Percentiles rank a stretch among this genome's conserved stretches.
These are phyloP conservation scores for Lipomyces sp. DNA, from an alignment of 805 yeast species.

Conservation along the genomic window DNA sequence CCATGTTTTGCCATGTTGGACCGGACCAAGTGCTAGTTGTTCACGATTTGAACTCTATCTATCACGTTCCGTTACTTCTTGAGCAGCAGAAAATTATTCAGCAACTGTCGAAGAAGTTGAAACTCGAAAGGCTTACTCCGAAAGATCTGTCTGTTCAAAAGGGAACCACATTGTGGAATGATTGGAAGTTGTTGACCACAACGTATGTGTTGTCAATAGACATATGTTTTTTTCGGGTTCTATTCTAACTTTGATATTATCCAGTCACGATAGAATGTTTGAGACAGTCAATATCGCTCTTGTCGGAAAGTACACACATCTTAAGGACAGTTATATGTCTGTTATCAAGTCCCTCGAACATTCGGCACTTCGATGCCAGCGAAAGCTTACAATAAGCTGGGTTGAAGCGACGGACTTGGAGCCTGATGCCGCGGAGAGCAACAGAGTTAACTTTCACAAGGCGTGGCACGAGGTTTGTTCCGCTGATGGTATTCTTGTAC, in stretches of 20 bases:
- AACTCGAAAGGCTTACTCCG: slow-evolving; percentile 49
- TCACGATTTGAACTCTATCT: slow-evolving; percentile 93
- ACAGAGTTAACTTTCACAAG: slow-evolving; percentile 79
- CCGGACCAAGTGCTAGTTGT: slow-evolving; percentile 97
- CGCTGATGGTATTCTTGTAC: slow-evolving; percentile 95
- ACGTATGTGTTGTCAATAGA: slow-evolving; percentile 35
- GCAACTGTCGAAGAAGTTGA: slow-evolving; percentile 66
- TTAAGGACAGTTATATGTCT: slow-evolving; percentile 91
- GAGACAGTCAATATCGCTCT: slow-evolving; percentile 91
- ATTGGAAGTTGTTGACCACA: slow-evolving; percentile 78
- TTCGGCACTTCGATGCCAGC: slow-evolving; percentile 83
- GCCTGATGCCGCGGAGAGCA: slow-evolving; percentile 49
- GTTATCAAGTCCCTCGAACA: slow-evolving; percentile 96
- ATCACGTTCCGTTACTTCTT: slow-evolving; percentile 91
- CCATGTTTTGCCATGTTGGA: slow-evolving; percentile 99
- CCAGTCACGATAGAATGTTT: slow-evolving; percentile 70
- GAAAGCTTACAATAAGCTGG: slow-evolving; percentile 87
- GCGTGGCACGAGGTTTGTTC: slow-evolving; percentile 93
- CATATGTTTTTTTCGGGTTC: not conserved
- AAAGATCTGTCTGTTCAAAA: slow-evolving; percentile 51
- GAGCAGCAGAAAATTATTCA: slow-evolving; percentile 81
- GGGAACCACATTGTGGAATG: slow-evolving; percentile 66
- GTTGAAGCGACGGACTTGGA: slow-evolving; percentile 92
- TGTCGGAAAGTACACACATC: slow-evolving; percentile 94
- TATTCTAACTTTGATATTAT: not conserved